Evolutionary conservation across 2,329 filamentous ascomycete species (phyloP).

Genomic region (Penicillium aurantiogriseum): DNA sequence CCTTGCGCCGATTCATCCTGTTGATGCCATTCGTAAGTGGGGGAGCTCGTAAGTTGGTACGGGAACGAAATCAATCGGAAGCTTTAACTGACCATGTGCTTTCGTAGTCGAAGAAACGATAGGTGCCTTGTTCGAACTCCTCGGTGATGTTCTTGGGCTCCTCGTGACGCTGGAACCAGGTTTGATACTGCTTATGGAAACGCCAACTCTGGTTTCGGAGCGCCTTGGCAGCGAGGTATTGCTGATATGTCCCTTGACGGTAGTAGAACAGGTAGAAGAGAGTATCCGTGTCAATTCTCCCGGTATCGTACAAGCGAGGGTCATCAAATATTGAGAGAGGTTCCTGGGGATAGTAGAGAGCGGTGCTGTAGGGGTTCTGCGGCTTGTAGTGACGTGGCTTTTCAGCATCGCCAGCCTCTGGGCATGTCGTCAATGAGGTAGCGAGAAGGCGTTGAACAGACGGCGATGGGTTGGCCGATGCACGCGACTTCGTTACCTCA

Average conservation of each 20-base stretch:
- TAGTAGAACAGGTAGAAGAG: slow-evolving; percentile 99
- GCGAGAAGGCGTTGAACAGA: slow-evolving; percentile 72
- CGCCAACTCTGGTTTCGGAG: slow-evolving; percentile 98
- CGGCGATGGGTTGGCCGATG: slow-evolving; percentile 59
- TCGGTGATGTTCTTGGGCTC: slow-evolving; percentile 98
- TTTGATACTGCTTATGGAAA: slow-evolving; percentile 99
- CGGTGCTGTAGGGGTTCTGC: slow-evolving; percentile 73
- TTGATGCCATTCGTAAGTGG: slow-evolving; percentile 11
- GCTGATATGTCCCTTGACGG: slow-evolving; percentile 91
- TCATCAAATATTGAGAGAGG: slow-evolving; percentile 91
- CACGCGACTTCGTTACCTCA: slow-evolving; percentile 74
- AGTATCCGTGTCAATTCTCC: slow-evolving; percentile 88
- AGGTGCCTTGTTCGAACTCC: slow-evolving; percentile 97
- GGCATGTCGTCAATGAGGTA: slow-evolving; percentile 69
- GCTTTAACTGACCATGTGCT: slow-evolving; percentile 78
- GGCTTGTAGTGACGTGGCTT: slow-evolving; percentile 81
- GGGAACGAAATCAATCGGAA: not conserved
- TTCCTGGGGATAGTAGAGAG: slow-evolving; percentile 85
- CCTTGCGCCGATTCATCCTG: slow-evolving; percentile 98
- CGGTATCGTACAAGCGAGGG: slow-evolving; percentile 70
- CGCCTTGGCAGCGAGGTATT: slow-evolving; percentile 93
- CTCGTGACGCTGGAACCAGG: slow-evolving; percentile 98
- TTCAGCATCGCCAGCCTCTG: slow-evolving; percentile 76
- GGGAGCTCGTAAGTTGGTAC: slow-evolving; percentile 15
- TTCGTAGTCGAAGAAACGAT: slow-evolving; percentile 99